Evolutionary conservation across 805 yeast species (phyloP).

Genomic region (Candida ovalis): DNA sequence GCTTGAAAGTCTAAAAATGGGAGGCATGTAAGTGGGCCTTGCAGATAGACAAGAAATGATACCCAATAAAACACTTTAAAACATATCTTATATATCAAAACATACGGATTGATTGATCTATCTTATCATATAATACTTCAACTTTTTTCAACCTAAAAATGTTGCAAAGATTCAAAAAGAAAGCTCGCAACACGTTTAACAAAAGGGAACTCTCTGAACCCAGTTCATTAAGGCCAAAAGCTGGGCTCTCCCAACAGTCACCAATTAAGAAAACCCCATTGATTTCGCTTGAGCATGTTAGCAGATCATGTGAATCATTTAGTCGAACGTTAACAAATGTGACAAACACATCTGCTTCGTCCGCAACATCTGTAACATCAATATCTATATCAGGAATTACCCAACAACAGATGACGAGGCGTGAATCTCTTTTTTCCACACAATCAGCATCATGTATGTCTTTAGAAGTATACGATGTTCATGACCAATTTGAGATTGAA

Average conservation of each 20-base stretch:
- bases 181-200: not conserved
- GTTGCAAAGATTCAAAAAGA: not conserved
- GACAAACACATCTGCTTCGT: not conserved
- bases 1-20: too few relatives aligned
- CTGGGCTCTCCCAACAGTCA: not conserved
- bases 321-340: not conserved
- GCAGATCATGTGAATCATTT: not conserved
- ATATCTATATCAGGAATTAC: not conserved
- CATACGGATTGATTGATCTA: too few relatives aligned
- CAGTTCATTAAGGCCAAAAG: not conserved
- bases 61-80: too few relatives aligned
- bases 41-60: too few relatives aligned
- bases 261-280: not conserved
- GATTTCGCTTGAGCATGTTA: not conserved
- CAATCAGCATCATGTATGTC: not conserved
- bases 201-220: not conserved
- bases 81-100: too few relatives aligned
- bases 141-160: not conserved
- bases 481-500: not conserved
- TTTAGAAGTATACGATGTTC: not conserved
- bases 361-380: not conserved
- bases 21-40: too few relatives aligned
- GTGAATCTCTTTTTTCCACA: not conserved
- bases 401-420: not conserved
- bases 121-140: not conserved